Evolutionary conservation across 169 alveolate genomes (phyloP), one percentile per base, ranked within the genome.

Genomic region (Cryptosporidium ubiquitum): DNA sequence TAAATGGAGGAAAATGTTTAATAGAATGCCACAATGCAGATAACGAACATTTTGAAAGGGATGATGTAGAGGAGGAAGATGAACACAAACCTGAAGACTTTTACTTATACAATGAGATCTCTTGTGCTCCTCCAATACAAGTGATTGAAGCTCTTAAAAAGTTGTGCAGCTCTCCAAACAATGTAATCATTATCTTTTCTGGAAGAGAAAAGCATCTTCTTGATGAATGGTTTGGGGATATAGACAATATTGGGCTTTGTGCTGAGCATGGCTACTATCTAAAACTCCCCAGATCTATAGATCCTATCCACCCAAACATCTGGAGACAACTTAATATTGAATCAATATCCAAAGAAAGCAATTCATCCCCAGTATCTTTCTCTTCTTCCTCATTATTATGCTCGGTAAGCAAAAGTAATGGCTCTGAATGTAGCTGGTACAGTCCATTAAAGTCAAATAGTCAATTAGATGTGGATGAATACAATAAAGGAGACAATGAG

Each of bases 201-300:
- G 95, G 95, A 18, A 84, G 94, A n/a, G 86, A 86, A 55, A 74
- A 86, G 55, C 79, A 68, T 58, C 86, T 84, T 42, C 84, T 93
- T 55, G 93, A 92, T 61, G 93, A 89, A n/a, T 85, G 94, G 94
- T 86, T 91, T 79, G 86, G 92, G 16, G 85, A 89, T 51, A 71
- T 58, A 26, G 86, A 75, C 10, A 85, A 85, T 55, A 49, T 85
- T 39, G 91, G 91, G 5, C 44, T 85, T 18, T 71, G 86, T 58
- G 91, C 91, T 33, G 91, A 85, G 42, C 91, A 85, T 35, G 91
- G 91, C 26, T 85, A 85, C 55, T 85, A 69, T 37, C 52, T 70
- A n/a, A 71, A 85, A 51, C 70, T 85, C 3, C 91, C 91, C 10
- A 64, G 31, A 23, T 26, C 68, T 0, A 68, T 70, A 3, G 91